A percentile compares a stretch with the other conserved stretches of the same genome.
These are phyloP conservation scores for Dichotomopilus funicola DNA, from an alignment of 2,329 filamentous ascomycete species.

Conservation along the genomic window DNA sequence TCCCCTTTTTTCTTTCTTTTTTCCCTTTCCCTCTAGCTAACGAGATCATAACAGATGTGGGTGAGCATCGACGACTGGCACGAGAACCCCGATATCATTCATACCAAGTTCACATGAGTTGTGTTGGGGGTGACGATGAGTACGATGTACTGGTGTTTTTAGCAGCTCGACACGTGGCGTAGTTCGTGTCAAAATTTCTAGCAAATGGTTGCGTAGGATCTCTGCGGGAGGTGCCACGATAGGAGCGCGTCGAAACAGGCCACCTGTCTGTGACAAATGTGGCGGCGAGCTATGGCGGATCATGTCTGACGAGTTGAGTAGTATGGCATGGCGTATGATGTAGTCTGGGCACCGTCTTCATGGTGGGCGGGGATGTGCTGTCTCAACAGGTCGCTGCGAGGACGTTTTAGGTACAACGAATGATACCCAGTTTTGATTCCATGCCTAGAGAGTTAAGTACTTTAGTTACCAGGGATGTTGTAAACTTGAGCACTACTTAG, in stretches of 20 bases:
- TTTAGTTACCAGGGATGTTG: no score
- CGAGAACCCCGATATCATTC: conserved; percentile 97
- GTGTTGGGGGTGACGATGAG: background rate
- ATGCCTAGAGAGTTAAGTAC: no score
- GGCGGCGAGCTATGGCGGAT: background rate
- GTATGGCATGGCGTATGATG: no score
- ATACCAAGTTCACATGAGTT: conserved; percentile 84
- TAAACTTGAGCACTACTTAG: background rate
- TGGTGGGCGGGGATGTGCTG: background rate
- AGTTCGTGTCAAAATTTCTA: no score
- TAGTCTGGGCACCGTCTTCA: no score
- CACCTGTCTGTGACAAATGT: no score
- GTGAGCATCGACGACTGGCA: conserved; percentile 99
- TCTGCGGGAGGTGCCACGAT: no score
- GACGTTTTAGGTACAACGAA: conserved; percentile 11
- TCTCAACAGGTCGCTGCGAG: background rate
- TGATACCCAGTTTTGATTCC: conserved; percentile 17
- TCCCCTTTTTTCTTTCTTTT: background rate
- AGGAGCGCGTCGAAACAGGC: no score
- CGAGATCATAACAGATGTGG: conserved; percentile 69
- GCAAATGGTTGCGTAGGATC: no score
- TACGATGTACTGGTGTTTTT: background rate
- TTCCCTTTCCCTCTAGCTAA: background rate
- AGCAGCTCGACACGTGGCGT: background rate
- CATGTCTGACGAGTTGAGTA: background rate